Evolutionary conservation across 1,284 basidiomycete species (phyloP), one percentile per base, ranked within the genome.

Genomic region (Austroboletus niveus): DNA sequence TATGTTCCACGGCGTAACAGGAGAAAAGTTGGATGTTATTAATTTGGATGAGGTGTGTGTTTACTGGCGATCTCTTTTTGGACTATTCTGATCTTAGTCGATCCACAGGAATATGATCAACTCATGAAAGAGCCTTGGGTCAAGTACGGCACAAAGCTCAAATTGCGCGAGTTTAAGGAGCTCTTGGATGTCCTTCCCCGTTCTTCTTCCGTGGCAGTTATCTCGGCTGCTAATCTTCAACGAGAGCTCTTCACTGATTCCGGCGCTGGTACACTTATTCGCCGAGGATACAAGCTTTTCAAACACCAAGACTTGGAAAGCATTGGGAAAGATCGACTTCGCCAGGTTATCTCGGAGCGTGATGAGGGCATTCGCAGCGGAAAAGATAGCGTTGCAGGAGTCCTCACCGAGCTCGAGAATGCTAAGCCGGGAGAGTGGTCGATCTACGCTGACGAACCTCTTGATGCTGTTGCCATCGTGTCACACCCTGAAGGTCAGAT

Each of bases 111-210:
- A 76, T 99, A 98, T 73, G 92, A 97, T 60, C 82, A 82, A 39
- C 83, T 99, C 54, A 94, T 99, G 94, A 97, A 95, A 70, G 89
- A 98, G 75, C 84, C 94, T n/a, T 99, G 97, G 96, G 96, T 99
- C 75, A 98, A 98, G 73, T 98, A 87, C 69, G 96, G 96, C 59
- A 99, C 97, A 61, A 99, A 99, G 75, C 91, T 99, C 74, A 99
- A 99, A 77, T 82, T 99, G 48, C 89, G 96, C 60, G 96, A 99
- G 74, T 98, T 99, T 81, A 99, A 99, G 76, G 96, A 99, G 70
- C 85, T 99, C 43, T 85, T 99, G 50, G 97, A 99, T 71, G 91
- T 97, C 74, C 92, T 99, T 54, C 96, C 97, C 31, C 94, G 97
- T 59, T 92, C 97, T 4, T 98, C 96, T 20, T 98, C 94, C 42